phyloP scores from a whole-genome alignment of 163 green algal genomes.

The Coccomyxa subellipsoidea region DNA sequence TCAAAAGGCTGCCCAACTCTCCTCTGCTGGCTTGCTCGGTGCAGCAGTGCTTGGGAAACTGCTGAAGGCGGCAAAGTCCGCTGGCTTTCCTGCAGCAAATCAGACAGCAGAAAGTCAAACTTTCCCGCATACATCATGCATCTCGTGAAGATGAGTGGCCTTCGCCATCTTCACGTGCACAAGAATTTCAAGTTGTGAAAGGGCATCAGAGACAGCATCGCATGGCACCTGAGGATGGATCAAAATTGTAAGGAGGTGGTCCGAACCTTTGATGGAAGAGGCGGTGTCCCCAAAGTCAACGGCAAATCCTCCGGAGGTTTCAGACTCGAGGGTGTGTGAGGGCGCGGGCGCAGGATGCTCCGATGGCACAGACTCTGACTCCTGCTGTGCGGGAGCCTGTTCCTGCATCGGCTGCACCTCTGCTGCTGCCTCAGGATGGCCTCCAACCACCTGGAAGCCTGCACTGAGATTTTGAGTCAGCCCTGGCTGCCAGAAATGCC shows the following conservation, averaged over 20 bases:
- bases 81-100: not conserved
- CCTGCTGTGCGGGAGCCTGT: not conserved
- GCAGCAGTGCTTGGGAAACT: not conserved
- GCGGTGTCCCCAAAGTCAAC: conserved; percentile 12
- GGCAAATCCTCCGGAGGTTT: not conserved
- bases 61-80: not conserved
- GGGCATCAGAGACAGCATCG: no score
- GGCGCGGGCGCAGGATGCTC: not conserved
- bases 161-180: no score
- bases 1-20: not conserved
- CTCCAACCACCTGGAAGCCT: conserved; percentile 5
- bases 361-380: not conserved
- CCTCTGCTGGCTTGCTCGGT: not conserved
- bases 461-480: not conserved
- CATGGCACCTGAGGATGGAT: no score
- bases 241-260: not conserved
- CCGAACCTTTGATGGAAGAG: not conserved
- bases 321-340: not conserved
- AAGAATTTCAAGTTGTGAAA: no score
- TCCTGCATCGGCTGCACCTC: not conserved
- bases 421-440: not conserved
- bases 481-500: not conserved
- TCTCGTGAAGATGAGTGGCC: no score
- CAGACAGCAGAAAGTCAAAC: no score
- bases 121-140: no score